phyloP scores from a whole-genome alignment of 1,139 yeast species.

The Blastobotrys proliferans region DNA sequence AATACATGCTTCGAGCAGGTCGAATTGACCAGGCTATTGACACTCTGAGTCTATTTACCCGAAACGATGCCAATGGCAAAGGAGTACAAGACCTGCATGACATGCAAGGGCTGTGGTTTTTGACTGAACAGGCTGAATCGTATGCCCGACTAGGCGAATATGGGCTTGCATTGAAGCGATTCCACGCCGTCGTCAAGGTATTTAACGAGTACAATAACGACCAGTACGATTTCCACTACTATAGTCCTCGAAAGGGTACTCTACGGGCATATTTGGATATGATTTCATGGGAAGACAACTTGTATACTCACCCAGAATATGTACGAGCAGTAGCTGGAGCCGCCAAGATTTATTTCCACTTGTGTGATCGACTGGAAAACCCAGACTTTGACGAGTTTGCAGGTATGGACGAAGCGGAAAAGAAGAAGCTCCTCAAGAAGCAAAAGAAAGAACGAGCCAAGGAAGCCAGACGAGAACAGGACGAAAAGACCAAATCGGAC shows the following conservation, averaged over 20 bases:
- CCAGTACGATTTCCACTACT: constrained; percentile 91
- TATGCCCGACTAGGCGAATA: constrained; percentile 48
- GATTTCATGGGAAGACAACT: constrained; percentile 73
- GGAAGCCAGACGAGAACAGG: constrained; percentile 39
- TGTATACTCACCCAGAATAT: constrained; percentile 68
- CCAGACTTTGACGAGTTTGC: constrained; percentile 15
- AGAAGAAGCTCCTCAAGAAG: constrained; percentile 36
- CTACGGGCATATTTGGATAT: constrained; percentile 75
- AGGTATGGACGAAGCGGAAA: constrained; percentile 32
- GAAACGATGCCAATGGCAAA: constrained; percentile 68
- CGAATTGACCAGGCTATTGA: constrained; percentile 71
- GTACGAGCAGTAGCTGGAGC: constrained; percentile 68
- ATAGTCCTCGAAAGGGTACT: constrained; percentile 88
- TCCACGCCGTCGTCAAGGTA: constrained; percentile 58
- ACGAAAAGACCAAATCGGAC: constrained; percentile 39
- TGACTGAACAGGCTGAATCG: constrained; percentile 82
- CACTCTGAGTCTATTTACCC: constrained; percentile 74
- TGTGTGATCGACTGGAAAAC: constrained; percentile 26
- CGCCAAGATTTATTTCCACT: constrained; percentile 51
- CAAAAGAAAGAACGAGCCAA: constrained; percentile 40
- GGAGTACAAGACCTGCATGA: constrained; percentile 84
- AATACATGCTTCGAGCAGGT: constrained; percentile 79
- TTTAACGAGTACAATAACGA: constrained; percentile 73
- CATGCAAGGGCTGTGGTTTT: constrained; percentile 91
- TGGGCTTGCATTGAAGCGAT: constrained; percentile 82